These are phyloP conservation scores for Hyphodiscus hymeniophilus DNA, from an alignment of 495 filamentous ascomycete genomes.

Conservation along the genomic window DNA sequence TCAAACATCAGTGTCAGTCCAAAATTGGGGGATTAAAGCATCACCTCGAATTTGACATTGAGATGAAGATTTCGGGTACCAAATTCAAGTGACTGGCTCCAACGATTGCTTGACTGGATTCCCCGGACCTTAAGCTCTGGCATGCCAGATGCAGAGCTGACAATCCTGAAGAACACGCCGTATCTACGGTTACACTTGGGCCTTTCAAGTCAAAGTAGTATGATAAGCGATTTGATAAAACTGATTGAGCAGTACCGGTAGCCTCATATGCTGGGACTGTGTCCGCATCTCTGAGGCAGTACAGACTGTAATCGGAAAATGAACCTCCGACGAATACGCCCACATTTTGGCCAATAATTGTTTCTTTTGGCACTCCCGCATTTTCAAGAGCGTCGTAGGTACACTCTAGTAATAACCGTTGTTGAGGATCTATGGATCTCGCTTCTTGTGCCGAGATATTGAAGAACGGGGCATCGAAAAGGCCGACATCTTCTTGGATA, in stretches of 20 bases:
- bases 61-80: constrained; percentile 35
- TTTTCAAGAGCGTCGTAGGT: constrained; percentile 50
- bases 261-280: constrained; percentile 27
- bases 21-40: not conserved
- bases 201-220: constrained; percentile 50
- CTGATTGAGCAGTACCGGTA: constrained; percentile 37
- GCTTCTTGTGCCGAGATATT: constrained; percentile 50
- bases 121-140: constrained; percentile 48
- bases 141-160: constrained; percentile 63
- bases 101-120: constrained; percentile 22
- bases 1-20: too few species aligned
- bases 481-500: constrained; percentile 40
- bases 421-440: constrained; percentile 48
- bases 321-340: constrained; percentile 38
- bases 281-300: constrained; percentile 26
- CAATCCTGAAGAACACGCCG: constrained; percentile 76
- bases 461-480: constrained; percentile 55
- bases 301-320: constrained; percentile 18
- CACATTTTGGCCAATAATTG: constrained; percentile 26
- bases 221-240: constrained; percentile 55
- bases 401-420: constrained; percentile 44
- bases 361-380: constrained; percentile 34
- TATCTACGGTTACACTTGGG: constrained; percentile 68
- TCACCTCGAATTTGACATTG: constrained; percentile 29
- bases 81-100: constrained; percentile 16